A percentile compares a stretch with the other conserved stretches of the same genome.
phyloP scores from a whole-genome alignment of 2,329 filamentous ascomycete genomes.

The Scedosporium boydii region DNA sequence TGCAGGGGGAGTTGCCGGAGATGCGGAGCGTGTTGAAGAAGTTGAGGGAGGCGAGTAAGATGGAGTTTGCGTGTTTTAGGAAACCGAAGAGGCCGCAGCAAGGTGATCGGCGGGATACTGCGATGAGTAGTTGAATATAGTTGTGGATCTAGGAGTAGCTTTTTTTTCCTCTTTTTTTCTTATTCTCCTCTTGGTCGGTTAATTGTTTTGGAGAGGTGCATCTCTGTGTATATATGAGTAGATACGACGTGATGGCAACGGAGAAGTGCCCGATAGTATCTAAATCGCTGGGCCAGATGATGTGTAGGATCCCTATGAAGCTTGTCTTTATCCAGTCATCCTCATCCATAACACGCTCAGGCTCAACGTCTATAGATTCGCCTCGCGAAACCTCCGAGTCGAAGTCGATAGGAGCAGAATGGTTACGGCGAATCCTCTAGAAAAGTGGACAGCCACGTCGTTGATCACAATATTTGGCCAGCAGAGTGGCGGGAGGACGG shows the following conservation, averaged over 20 bases:
- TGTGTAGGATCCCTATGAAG: neutral
- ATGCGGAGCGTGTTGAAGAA: slow-evolving; percentile 83
- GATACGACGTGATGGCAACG: neutral
- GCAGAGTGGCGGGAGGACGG: no score
- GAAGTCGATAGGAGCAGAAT: no score
- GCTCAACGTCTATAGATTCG: no score
- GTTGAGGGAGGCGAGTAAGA: slow-evolving; percentile 69
- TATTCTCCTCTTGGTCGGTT: neutral
- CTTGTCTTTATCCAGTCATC: no score
- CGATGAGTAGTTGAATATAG: neutral
- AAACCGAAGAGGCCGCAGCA: slow-evolving; percentile 41
- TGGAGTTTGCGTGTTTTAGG: slow-evolving; percentile 80
- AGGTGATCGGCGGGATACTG: neutral
- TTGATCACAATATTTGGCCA: no score
- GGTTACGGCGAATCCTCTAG: no score
- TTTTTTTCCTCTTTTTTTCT: neutral
- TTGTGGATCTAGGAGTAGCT: neutral
- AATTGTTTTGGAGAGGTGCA: neutral
- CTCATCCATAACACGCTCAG: no score
- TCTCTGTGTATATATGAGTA: neutral
- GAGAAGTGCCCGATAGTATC: neutral
- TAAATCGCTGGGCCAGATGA: neutral
- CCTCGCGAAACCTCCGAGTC: no score
- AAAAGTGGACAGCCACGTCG: no score
- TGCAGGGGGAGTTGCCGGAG: slow-evolving; percentile 82